Evolutionary conservation across 306 rosid genomes (phyloP), one percentile per base, ranked within the genome.

Genomic region (Boehmeria nivea): DNA sequence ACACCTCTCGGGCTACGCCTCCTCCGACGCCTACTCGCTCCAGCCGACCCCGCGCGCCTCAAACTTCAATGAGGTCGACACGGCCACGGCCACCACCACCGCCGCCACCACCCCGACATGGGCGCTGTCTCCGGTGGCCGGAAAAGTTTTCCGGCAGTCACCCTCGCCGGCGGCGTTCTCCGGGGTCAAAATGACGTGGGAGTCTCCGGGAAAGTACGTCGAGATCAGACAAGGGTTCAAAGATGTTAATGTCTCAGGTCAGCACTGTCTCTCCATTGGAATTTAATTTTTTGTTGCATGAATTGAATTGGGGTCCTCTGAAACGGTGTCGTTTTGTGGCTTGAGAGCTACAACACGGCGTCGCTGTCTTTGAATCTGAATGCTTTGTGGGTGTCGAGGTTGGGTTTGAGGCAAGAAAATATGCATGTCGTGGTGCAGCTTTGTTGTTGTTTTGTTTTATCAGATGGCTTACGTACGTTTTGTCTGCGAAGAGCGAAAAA

Each of bases 1-100:
- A n/a, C n/a, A n/a, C n/a, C n/a, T n/a, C 12, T 71, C 76, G 1
- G 77, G 67, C 0, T 73, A 73, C 59, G 76, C 72, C 1, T 75
- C 80, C 1, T 75, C 80, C 3, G 80, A 75, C 13, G 76, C 73
- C 6, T 75, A 75, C 49, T 75, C 80, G 0, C 73, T 75, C 14
- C 80, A 75, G 54, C 76, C 80, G 7, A 75, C 76, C 0, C 80
- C 76, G 6, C 51, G 76, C 12, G 63, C 72, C 8, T 75, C 76
- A 7, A 75, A 66, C 33, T 75, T 75, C 50, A 70, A 75, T 4
- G 80, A 75, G 47, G 3, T 60, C 49, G 80, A 75, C 12, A 61
- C 51, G 8, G 54, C 65, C 12, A 61, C 51, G 8, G 54, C 65
- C 0, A 60, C 49, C 34, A 51, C 70, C 20, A 62, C 66, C 14